Evolutionary conservation across 1,284 basidiomycete genomes (phyloP), one percentile per base, ranked within the genome.

Genomic region (Cutaneotrichosporon dermatis): DNA sequence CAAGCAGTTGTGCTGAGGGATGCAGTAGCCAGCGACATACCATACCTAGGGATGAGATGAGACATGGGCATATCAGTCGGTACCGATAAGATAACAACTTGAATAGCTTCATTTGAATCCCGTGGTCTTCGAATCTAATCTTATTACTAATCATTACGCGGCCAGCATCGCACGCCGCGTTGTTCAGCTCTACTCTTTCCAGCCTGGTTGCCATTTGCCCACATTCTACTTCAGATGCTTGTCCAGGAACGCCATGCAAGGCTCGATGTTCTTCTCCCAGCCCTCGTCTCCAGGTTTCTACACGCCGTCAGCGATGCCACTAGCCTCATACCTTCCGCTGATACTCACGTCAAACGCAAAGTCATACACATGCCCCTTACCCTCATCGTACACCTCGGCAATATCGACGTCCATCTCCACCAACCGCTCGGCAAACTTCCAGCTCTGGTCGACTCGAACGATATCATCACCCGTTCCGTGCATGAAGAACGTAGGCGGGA

Each of bases 401-500:
- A 62, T 58, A 4, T 52, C 51, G 10, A 69, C 59, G 4, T 61
- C 64, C 16, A 55, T n/a, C 5, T 46, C 56, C n/a, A 54, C 60
- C 6, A 70, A 57, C 25, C 58, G 61, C 9, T 53, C 51, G 33
- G 57, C 65, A 33, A 70, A 61, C 12, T 55, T 33, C 40, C 61
- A 35, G 10, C 58, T 54, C 46, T 70, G 69, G 7, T 55, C 45
- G 8, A 65, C 50, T 13, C 61, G 62, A 11, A 70, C 71, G 11
- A 59, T 40, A 10, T 15, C 34, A 46, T 72, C 71, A 5, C 40
- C 59, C 10, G 54, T 60, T 1, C 70, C 69, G 57, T 72, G 70
- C 42, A 72, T 55, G 51, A 71, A 46, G 60, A 63, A 66, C 4
- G 68, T 69, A 10, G 70, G 70, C 25, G 68, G 65, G 50, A 67